Conservation (phyloP, 1,284 basidiomycete species). For the Ustilago tritici region DNA sequence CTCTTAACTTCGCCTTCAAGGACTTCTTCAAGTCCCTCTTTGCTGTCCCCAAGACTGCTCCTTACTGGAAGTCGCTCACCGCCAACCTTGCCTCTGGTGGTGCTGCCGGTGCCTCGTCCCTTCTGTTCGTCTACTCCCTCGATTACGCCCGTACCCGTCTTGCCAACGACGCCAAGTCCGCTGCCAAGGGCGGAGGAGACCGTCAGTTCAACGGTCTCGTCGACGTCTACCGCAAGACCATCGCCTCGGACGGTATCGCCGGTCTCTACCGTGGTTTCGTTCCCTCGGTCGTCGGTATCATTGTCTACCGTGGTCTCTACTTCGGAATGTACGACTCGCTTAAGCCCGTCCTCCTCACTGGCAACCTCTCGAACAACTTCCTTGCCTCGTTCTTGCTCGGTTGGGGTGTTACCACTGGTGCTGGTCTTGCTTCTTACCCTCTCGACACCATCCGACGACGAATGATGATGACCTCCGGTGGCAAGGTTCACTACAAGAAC, state of each 20-base stretch:
- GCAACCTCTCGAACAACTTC: constrained; percentile 68
- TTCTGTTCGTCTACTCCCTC: constrained; percentile 70
- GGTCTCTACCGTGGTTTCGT: constrained; percentile 71
- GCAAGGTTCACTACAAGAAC: constrained; percentile 69
- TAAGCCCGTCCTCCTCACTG: constrained; percentile 69
- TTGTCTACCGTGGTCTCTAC: constrained; percentile 70
- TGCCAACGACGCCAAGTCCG: constrained; percentile 70
- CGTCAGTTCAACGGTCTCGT: constrained; percentile 70
- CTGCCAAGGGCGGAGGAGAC: constrained; percentile 69
- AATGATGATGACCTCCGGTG: constrained; percentile 70
- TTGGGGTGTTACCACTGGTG: constrained; percentile 69
- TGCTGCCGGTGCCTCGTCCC: constrained; percentile 70
- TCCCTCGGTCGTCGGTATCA: constrained; percentile 69
- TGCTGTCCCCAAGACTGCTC: constrained; percentile 68
- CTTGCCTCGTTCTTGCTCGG: constrained; percentile 69
- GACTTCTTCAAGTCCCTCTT: constrained; percentile 70
- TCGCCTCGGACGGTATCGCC: constrained; percentile 68
- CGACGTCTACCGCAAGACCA: constrained; percentile 70
- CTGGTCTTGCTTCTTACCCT: constrained; percentile 70
- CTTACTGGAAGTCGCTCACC: constrained; percentile 68
- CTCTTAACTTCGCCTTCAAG: constrained; percentile 70
- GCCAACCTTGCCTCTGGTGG: constrained; percentile 70
- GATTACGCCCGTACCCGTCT: constrained; percentile 71
- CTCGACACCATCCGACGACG: constrained; percentile 70
- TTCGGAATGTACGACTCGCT: constrained; percentile 70